Base-by-base conservation (phyloP, 2,329 filamentous ascomycete genomes). In the Hypoxylon sp. region DNA sequence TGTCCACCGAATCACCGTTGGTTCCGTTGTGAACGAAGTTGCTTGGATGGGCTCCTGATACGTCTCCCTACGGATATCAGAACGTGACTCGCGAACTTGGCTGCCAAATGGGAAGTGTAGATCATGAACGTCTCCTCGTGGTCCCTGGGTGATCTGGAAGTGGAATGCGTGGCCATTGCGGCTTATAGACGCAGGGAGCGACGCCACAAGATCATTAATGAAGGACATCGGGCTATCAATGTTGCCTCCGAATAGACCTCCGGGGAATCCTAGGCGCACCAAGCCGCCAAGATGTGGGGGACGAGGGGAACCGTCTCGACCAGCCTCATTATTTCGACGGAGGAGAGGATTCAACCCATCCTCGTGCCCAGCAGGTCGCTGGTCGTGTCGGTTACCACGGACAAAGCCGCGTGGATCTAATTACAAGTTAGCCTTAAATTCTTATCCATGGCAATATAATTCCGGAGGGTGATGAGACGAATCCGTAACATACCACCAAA, bases 261-360 rank as follows among this genome's bases (percentile, higher is more conserved):
- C 71, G 3, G 77, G 75, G 36, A 81, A 67, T 21, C 78, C 75
- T 16, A 81, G 65, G 4, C 84, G 82, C 44, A 88, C 74, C 36
- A 81, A 75, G 41, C 76, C 76, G n/a, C 76, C 71, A 20, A 80
- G 67, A 25, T 76, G 72, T 27, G 73, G 70, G 32, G 74, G 73
- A 36, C 81, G 80, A 41, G 80, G 76, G 6, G 77, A 65, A 23
- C 65, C 66, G 12, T 84, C 79, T 47, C 74, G 73, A 16, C 67
- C 69, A 17, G 71, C 63, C 15, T 75, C 73, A 36, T 67, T 71
- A 34, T 72, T 71, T 47, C 90, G 87, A 59, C 91, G 88, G 44
- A 97, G 82, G 8, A 97, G 78, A 31, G 93, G 93, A 66, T 97
- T 97, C 15, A 86, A 79, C 3, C 91, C 91, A 67, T 97, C 92